Evolutionary conservation across 1,139 yeast species (phyloP).

Genomic region (Suhomyces coccinellae): DNA sequence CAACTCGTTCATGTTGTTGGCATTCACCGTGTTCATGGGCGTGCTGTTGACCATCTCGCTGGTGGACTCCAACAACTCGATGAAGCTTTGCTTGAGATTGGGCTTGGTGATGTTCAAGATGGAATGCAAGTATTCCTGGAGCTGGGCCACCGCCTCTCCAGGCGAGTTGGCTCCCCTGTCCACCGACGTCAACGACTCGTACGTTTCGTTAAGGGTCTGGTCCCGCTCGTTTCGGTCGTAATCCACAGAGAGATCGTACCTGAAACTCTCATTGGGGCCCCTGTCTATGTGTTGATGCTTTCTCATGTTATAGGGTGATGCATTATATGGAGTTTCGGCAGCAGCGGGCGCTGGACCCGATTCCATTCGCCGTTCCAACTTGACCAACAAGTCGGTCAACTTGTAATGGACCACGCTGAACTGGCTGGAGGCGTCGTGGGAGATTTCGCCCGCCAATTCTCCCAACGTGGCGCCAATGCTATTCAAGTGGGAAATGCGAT

Average conservation of each 20-base stretch:
- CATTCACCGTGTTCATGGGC: constrained; percentile 19
- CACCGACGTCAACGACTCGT: constrained; percentile 18
- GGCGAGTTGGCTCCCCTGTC: constrained; percentile 12
- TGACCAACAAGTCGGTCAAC: constrained; percentile 11
- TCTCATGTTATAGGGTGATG: constrained; percentile 2
- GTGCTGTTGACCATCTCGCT: constrained; percentile 19
- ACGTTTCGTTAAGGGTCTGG: constrained; percentile 17
- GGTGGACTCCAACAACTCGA: constrained; percentile 19
- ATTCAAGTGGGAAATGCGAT: constrained; percentile 12
- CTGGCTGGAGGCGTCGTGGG: not conserved
- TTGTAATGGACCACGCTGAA: constrained; percentile 8
- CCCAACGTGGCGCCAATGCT: constrained; percentile 2
- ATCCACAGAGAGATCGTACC: constrained; percentile 6
- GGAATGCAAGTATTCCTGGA: constrained; percentile 14
- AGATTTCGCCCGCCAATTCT: not conserved
- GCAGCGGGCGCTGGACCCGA: not conserved
- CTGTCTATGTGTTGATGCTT: not conserved
- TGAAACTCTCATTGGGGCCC: constrained; percentile 3
- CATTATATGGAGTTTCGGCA: not conserved
- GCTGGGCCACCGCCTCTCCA: constrained; percentile 14
- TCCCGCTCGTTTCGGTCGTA: constrained; percentile 14
- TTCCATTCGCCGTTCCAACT: constrained; percentile 8
- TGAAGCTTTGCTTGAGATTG: constrained; percentile 14
- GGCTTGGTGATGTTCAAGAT: constrained; percentile 16
- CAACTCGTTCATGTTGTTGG: constrained; percentile 22